Evolutionary conservation across 1,139 yeast species (phyloP).

Genomic region (Nakaseomyces glabratus): DNA sequence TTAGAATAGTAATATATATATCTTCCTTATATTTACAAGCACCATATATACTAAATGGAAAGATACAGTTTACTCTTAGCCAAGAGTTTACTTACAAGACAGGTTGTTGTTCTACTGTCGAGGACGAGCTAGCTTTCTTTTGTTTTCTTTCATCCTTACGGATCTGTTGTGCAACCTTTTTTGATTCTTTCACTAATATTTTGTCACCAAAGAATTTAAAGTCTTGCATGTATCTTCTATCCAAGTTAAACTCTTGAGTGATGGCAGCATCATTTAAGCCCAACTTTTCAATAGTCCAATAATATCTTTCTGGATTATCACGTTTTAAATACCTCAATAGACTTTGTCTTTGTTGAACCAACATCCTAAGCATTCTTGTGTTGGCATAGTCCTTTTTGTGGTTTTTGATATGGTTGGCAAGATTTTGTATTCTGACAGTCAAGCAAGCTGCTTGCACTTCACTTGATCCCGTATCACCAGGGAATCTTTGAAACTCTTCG

Average conservation of each 20-base stretch:
- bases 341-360: constrained; percentile 84
- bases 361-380: constrained; percentile 61
- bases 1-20: too few species aligned
- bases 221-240: constrained; percentile 75
- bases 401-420: constrained; percentile 66
- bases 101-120: too few species aligned
- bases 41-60: too few species aligned
- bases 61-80: too few species aligned
- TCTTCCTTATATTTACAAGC: too few species aligned
- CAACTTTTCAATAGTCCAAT: constrained; percentile 74
- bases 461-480: constrained; percentile 89
- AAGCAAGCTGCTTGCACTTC: constrained; percentile 92
- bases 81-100: too few species aligned
- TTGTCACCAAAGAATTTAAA: constrained; percentile 71
- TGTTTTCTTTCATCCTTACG: constrained; percentile 38
- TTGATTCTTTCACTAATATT: constrained; percentile 38
- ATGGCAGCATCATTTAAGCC: constrained; percentile 80
- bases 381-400: constrained; percentile 67
- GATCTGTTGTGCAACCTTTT: constrained; percentile 36
- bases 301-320: constrained; percentile 72
- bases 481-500: constrained; percentile 69
- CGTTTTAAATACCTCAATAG: constrained; percentile 72
- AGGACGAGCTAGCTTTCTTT: too few species aligned
- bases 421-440: constrained; percentile 70
- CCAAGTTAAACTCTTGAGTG: constrained; percentile 74